Percentiles rank a stretch among this genome's conserved stretches.
Conservation (phyloP, 345 rosid species). For the Physaria fendleri region DNA sequence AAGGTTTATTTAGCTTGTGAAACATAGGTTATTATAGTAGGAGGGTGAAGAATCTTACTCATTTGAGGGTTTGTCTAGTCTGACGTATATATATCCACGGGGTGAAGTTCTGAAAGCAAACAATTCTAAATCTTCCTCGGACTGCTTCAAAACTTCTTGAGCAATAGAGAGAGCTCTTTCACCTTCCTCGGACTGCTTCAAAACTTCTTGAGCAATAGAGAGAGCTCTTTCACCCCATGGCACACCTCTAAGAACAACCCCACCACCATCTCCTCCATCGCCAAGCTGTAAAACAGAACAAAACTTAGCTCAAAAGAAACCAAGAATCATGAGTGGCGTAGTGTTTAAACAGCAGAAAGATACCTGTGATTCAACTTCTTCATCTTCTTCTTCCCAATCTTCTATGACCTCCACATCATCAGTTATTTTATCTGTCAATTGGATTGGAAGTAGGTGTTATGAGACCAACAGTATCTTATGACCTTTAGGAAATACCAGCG, state of each 20-base stretch:
- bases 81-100: conserved; percentile 69
- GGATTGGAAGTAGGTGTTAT: background rate
- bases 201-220: conserved; percentile 50
- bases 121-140: conserved; percentile 44
- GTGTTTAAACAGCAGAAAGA: background rate
- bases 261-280: conserved; percentile 94
- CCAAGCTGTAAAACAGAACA: conserved; percentile 40
- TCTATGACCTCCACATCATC: conserved; percentile 48
- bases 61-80: conserved; percentile 68
- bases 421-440: conserved; percentile 41
- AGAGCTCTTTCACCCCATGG: conserved; percentile 71
- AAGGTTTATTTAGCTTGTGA: conserved; percentile 1
- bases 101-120: conserved; percentile 76
- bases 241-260: conserved; percentile 58
- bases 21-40: background rate
- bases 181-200: conserved; percentile 45
- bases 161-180: conserved; percentile 75
- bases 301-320: background rate
- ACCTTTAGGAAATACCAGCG: background rate
- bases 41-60: conserved; percentile 39
- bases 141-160: conserved; percentile 41
- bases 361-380: conserved; percentile 51
- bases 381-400: conserved; percentile 76
- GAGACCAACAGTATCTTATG: background rate
- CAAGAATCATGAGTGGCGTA: conserved; percentile 9